Conservation (phyloP, 306 rosid genomes). For the Quercus bicolor region DNA sequence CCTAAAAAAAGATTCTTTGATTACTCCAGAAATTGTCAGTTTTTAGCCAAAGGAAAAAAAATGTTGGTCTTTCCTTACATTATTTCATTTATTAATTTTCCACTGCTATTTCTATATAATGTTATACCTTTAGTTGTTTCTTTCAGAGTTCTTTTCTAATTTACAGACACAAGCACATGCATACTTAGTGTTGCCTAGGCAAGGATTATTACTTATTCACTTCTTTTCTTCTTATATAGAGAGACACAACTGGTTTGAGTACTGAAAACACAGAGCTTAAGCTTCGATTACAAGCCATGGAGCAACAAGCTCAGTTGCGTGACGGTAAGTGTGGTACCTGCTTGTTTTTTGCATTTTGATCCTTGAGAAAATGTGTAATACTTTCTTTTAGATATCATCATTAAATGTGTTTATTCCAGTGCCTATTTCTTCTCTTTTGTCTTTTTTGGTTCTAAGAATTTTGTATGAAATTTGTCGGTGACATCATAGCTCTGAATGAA, state of each 20-base stretch:
- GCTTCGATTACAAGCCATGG: slow-evolving; percentile 94
- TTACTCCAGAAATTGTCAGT: not conserved
- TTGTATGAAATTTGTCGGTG: slow-evolving; percentile 7
- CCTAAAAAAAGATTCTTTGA: not conserved
- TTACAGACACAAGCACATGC: not conserved
- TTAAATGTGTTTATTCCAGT: not conserved
- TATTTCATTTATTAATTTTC: not conserved
- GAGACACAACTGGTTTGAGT: slow-evolving; percentile 85
- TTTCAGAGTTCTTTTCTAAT: not conserved
- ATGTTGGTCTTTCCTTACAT: not conserved
- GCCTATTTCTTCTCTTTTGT: not conserved
- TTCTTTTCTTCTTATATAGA: slow-evolving; percentile 41
- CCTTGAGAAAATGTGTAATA: not conserved
- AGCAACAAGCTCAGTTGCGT: slow-evolving; percentile 96
- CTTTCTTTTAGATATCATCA: not conserved
- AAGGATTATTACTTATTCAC: slow-evolving; percentile 10
- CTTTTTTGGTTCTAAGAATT: not conserved
- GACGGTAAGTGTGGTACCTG: slow-evolving; percentile 52
- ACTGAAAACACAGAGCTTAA: slow-evolving; percentile 93
- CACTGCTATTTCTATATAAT: not conserved
- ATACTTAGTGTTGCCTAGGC: not conserved
- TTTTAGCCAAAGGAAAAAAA: not conserved
- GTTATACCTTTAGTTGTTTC: not conserved
- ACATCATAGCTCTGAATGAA: slow-evolving; percentile 72
- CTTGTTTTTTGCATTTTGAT: slow-evolving; percentile 10